Evolutionary conservation across 257 asterid species (phyloP).

Genomic region (Cinchona pubescens): DNA sequence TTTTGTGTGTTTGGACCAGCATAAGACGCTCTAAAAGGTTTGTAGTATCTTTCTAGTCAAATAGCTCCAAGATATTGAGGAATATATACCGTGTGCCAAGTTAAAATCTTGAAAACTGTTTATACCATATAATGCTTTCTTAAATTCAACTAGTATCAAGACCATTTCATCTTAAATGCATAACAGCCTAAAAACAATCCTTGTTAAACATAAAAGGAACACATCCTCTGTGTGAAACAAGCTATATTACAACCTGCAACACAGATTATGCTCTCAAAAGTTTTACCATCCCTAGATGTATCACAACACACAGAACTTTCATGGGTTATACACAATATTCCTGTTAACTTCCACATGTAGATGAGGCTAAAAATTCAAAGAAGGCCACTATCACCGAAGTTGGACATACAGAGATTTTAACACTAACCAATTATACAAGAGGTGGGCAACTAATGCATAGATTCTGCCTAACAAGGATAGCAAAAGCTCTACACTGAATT

Average conservation of each 20-base stretch:
- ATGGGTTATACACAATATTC: neutral
- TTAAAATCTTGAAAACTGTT: neutral
- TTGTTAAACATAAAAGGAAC: neutral
- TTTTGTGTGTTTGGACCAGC: neutral
- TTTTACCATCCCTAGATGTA: neutral
- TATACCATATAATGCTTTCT: neutral
- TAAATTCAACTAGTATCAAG: neutral
- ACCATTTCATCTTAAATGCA: neutral
- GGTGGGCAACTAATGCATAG: constrained; percentile 16
- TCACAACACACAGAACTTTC: neutral
- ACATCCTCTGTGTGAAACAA: neutral
- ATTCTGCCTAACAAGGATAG: constrained; percentile 4
- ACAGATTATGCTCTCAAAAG: neutral
- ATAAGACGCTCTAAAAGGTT: neutral
- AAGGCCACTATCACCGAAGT: constrained; percentile 10
- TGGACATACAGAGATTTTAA: constrained; percentile 5
- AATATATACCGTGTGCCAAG: neutral
- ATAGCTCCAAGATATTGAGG: neutral
- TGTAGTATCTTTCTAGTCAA: neutral
- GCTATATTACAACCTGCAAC: neutral
- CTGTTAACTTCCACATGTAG: constrained; percentile 7
- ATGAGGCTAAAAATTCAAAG: constrained; percentile 5
- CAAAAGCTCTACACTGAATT: neutral
- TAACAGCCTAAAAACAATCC: neutral
- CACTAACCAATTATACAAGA: constrained; percentile 6